Conservation (phyloP, 106 monocot species). For the Dioscorea zingiberensis region DNA sequence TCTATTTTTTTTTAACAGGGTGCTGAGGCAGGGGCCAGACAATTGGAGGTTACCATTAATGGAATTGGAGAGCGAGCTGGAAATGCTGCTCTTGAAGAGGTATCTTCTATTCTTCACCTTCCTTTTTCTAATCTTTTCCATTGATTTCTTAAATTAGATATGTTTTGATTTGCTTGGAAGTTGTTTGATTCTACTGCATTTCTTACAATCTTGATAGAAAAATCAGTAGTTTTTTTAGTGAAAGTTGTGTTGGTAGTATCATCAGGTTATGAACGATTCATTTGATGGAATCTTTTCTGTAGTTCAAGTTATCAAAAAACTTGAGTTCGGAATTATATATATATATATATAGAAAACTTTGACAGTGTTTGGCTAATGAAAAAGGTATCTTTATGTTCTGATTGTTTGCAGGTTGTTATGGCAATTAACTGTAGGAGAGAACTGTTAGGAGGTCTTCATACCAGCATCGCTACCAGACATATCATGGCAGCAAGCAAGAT, state of each 20-base stretch:
- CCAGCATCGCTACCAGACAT: constrained; percentile 13
- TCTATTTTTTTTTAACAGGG: background rate
- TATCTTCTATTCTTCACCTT: background rate
- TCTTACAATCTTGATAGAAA: too few species aligned
- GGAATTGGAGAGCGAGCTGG: constrained; percentile 10
- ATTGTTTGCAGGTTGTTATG: constrained; percentile 20
- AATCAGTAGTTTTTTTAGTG: too few species aligned
- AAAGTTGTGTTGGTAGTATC: too few species aligned
- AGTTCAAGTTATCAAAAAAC: too few species aligned
- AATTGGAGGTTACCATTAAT: constrained; percentile 2
- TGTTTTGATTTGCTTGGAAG: background rate
- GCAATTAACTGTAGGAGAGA: constrained; percentile 20
- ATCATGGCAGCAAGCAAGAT: constrained; percentile 19
- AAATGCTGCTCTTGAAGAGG: constrained; percentile 25
- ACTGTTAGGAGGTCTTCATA: constrained; percentile 17
- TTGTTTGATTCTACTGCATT: too few species aligned
- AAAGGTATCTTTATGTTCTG: too few species aligned
- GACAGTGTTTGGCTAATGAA: too few species aligned
- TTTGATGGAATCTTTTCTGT: too few species aligned
- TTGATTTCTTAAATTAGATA: background rate
- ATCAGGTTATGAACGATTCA: too few species aligned
- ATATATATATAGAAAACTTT: too few species aligned
- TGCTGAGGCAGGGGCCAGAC: background rate
- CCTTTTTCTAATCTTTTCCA: background rate
- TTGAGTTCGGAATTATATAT: too few species aligned